These are phyloP conservation scores for Rhazya stricta DNA, from an alignment of 257 asterid species.

Conservation along the genomic window DNA sequence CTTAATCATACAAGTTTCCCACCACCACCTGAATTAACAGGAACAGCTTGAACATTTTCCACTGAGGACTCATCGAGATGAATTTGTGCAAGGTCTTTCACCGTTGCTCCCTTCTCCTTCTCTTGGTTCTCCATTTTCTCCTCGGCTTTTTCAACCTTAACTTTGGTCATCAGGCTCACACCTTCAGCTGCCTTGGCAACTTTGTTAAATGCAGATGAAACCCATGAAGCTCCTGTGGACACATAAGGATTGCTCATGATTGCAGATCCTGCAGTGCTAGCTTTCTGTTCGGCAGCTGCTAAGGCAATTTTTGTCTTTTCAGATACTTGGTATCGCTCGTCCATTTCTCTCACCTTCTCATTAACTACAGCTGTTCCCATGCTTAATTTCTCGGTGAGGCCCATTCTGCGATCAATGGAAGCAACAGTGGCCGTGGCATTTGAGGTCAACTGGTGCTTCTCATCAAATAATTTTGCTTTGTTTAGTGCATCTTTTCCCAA, in stretches of 20 bases:
- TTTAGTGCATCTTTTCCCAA: slow-evolving; percentile 56
- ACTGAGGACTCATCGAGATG: slow-evolving; percentile 25
- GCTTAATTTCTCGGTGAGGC: slow-evolving; percentile 47
- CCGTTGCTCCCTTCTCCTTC: slow-evolving; percentile 25
- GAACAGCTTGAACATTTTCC: slow-evolving; percentile 6
- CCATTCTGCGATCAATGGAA: slow-evolving; percentile 42
- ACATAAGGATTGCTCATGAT: slow-evolving; percentile 40
- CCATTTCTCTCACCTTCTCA: slow-evolving; percentile 45
- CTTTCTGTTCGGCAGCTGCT: slow-evolving; percentile 46
- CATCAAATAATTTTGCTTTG: slow-evolving; percentile 46
- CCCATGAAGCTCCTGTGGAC: slow-evolving; percentile 49
- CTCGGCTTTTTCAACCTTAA: slow-evolving; percentile 44
- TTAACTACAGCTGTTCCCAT: slow-evolving; percentile 39
- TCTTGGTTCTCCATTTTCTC: slow-evolving; percentile 24
- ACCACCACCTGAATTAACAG: not conserved
- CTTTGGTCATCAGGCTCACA: slow-evolving; percentile 41
- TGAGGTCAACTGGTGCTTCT: slow-evolving; percentile 42
- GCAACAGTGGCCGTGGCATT: slow-evolving; percentile 50
- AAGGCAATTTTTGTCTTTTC: slow-evolving; percentile 41
- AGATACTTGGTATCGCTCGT: slow-evolving; percentile 36
- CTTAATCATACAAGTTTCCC: not conserved
- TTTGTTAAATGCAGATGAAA: slow-evolving; percentile 33
- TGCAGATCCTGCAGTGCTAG: slow-evolving; percentile 38
- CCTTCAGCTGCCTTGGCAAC: slow-evolving; percentile 52
- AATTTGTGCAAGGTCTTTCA: slow-evolving; percentile 23